Conservation (phyloP, 768 basidiomycete genomes). For the Amanita inopinata region DNA sequence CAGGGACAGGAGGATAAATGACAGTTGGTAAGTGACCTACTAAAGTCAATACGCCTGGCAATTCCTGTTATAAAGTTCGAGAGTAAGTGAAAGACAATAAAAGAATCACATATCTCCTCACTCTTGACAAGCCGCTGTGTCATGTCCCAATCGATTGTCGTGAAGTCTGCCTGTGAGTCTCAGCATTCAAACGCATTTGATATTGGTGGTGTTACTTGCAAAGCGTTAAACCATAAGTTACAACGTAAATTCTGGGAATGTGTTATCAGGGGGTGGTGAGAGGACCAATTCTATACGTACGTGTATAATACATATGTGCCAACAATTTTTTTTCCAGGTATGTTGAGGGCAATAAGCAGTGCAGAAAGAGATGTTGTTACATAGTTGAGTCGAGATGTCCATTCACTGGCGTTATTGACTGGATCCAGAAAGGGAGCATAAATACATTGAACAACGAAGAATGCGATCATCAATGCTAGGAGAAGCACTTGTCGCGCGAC, state of each 20-base stretch:
- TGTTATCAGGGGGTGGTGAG: conserved; percentile 6
- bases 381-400: conserved; percentile 63
- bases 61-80: conserved; percentile 32
- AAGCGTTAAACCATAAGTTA: conserved; percentile 60
- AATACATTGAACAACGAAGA: conserved; percentile 53
- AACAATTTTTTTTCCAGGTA: conserved; percentile 45
- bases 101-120: conserved; percentile 20
- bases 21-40: conserved; percentile 27
- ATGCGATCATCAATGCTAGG: conserved; percentile 42
- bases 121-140: conserved; percentile 53
- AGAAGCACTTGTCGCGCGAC: conserved; percentile 55
- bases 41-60: conserved; percentile 63
- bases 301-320: conserved; percentile 55
- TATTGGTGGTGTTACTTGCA: conserved; percentile 34
- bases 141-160: conserved; percentile 41
- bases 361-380: conserved; percentile 55
- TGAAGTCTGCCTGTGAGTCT: conserved; percentile 42
- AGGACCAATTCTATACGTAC: conserved; percentile 28
- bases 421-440: conserved; percentile 60
- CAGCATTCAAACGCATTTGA: conserved; percentile 3
- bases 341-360: conserved; percentile 47
- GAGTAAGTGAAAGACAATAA: neutral
- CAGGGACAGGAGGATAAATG: neutral
- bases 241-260: conserved; percentile 28
- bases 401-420: conserved; percentile 67